Base-by-base conservation (phyloP, 176 grass and related monocot species). In the Carex pumila region DNA sequence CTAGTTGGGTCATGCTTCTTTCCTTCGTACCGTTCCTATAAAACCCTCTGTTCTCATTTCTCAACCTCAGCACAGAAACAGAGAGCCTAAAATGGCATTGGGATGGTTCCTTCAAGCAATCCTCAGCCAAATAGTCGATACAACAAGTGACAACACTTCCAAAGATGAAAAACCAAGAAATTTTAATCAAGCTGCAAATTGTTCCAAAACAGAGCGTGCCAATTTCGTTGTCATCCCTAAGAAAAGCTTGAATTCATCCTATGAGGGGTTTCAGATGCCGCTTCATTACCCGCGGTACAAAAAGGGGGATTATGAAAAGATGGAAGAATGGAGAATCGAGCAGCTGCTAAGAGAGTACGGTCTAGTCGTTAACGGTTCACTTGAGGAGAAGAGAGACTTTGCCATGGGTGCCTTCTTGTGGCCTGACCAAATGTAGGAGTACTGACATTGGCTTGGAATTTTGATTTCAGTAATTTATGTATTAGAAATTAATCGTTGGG, bases 361-460 rank as follows among this genome's bases (percentile, higher is more conserved):
- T 60, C 87, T 95, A 71, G 88, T 85, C 9, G 88, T 83, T 45
- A 60, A 56, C 1, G 93, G 90, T 63, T 87, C 87, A 41, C 81
- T 95, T 53, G 85, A 89, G 19, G 45, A 82, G 49, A 92, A 95
- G 90, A 65, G 93, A 53, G 34, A 84, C 7, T 95, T 92, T 73
- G 90, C 88, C 90, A 92, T 92, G 90, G 93, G 93, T 4, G 47
- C 93, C 53, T 95, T 95, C 87, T 89, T 95, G 80, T 95, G 93
- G 93, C 83, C 90, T 65, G 81, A 63, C 22, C 71, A 95, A 67
- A 82, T 82, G 19, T 82, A 82, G 43, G 45, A 74, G 3, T 6
- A 60, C 57, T 18, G 57, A 60, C 57, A 60, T 60, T 60, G 15
- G 15, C 4, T 71, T 43, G 36, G 37, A 19, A 45, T 39, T 71